phyloP scores from a whole-genome alignment of 2,329 filamentous ascomycete genomes.

The Fusarium illudens region DNA sequence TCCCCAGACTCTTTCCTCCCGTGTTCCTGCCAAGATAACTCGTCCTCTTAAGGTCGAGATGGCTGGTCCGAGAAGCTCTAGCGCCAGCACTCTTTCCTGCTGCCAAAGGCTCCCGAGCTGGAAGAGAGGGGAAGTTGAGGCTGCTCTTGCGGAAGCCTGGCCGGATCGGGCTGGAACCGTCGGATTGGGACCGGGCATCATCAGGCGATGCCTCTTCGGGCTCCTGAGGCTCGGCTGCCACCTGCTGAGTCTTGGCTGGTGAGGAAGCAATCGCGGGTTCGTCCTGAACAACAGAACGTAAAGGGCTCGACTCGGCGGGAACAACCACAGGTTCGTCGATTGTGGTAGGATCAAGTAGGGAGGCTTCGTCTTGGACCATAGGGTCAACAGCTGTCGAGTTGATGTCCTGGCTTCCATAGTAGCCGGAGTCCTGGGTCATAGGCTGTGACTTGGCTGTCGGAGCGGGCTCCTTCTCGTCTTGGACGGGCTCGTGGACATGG shows the following conservation, averaged over 20 bases:
- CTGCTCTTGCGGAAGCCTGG: conserved; percentile 91
- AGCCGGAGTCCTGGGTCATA: conserved; percentile 68
- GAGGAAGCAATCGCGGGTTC: conserved; percentile 34
- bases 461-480: not conserved
- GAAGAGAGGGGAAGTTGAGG: conserved; percentile 90
- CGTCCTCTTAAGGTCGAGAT: conserved; percentile 75
- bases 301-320: conserved; percentile 34
- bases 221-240: conserved; percentile 10
- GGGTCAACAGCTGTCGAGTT: conserved; percentile 38
- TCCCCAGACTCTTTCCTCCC: conserved; percentile 75
- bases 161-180: conserved; percentile 77
- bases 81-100: conserved; percentile 84
- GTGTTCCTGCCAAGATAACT: conserved; percentile 80
- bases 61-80: conserved; percentile 77
- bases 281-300: conserved; percentile 23
- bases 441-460: conserved; percentile 21
- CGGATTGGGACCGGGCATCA: conserved; percentile 68
- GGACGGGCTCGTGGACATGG: conserved; percentile 12
- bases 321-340: conserved; percentile 24
- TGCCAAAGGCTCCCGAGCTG: conserved; percentile 86
- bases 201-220: conserved; percentile 44
- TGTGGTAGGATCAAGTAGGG: conserved; percentile 28
- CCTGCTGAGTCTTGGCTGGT: conserved; percentile 45
- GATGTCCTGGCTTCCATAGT: conserved; percentile 70
- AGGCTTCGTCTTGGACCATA: conserved; percentile 30